Conservation (phyloP, 2,329 filamentous ascomycete species). For the Coniella lustricola region DNA sequence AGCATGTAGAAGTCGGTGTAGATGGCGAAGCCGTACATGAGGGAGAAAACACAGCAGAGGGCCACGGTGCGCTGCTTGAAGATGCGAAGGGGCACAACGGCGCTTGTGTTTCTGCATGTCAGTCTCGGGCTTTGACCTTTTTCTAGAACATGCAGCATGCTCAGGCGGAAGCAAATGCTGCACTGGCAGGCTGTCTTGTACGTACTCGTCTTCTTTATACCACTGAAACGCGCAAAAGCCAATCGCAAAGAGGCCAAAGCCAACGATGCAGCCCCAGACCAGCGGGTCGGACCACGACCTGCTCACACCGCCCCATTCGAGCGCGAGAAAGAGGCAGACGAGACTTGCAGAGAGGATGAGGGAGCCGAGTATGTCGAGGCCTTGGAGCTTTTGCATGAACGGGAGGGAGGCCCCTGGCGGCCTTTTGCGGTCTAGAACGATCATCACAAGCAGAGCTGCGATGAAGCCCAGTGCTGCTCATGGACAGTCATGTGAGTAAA, state of each 20-base stretch:
- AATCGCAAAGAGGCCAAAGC: neutral
- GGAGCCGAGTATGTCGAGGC: conserved; percentile 1
- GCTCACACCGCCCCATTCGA: conserved; percentile 7
- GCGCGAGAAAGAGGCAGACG: conserved; percentile 5
- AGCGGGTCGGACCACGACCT: conserved; percentile 1
- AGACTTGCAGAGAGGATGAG: conserved; percentile 3
- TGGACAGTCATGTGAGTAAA: too few relatives aligned
- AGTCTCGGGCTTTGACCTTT: too few relatives aligned
- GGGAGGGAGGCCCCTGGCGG: neutral
- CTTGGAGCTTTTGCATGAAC: neutral
- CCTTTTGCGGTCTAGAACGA: neutral
- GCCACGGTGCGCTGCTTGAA: conserved; percentile 7
- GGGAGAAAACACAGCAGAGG: conserved; percentile 4
- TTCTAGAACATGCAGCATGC: neutral
- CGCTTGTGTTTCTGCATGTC: neutral
- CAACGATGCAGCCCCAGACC: conserved; percentile 7
- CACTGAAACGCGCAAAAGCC: conserved; percentile 4
- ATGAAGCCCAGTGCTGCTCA: conserved; percentile 2
- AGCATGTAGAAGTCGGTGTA: conserved; percentile 3
- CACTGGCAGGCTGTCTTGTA: too few relatives aligned
- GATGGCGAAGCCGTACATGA: conserved; percentile 3
- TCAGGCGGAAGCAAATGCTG: too few relatives aligned
- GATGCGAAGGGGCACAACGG: conserved; percentile 5
- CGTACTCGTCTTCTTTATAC: conserved; percentile 7
- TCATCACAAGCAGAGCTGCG: neutral